Evolutionary conservation across 495 filamentous ascomycete species (phyloP).

Genomic region (Cryomyces minteri): DNA sequence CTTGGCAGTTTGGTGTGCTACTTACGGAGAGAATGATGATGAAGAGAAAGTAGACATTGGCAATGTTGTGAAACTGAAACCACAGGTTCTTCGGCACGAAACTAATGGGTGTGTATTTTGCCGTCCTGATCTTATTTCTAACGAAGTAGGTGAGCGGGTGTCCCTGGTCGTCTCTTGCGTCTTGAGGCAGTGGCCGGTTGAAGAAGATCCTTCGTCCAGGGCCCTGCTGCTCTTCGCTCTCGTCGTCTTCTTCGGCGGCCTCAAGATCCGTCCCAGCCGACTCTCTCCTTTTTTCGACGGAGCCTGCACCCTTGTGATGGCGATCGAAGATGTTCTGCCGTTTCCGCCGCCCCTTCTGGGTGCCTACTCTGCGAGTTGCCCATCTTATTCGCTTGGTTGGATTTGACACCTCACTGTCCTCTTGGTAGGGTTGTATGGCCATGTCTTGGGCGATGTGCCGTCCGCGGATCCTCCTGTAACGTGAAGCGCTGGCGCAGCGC

Average conservation of each 20-base stretch:
- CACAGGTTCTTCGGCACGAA: conserved; percentile 97
- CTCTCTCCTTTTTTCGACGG: conserved; percentile 56
- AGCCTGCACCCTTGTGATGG: conserved; percentile 41
- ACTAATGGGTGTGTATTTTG: conserved; percentile 88
- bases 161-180: conserved; percentile 71
- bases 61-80: conserved; percentile 97
- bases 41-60: conserved; percentile 96
- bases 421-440: conserved; percentile 10
- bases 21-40: conserved; percentile 85
- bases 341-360: conserved; percentile 56
- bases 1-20: conserved; percentile 4
- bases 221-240: conserved; percentile 18
- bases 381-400: conserved; percentile 67
- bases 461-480: too few relatives aligned
- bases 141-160: conserved; percentile 48
- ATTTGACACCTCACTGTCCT: conserved; percentile 15
- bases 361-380: conserved; percentile 72
- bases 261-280: conserved; percentile 31
- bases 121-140: conserved; percentile 92
- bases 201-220: conserved; percentile 53
- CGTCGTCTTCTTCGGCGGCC: conserved; percentile 25
- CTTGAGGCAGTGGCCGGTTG: conserved; percentile 62
- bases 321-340: conserved; percentile 70
- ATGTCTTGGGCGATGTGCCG: conserved; percentile 2
- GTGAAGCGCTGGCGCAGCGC: too few relatives aligned